These are phyloP conservation scores for Hemerocallis citrina DNA, from an alignment of 106 monocot genomes.

Conservation along the genomic window DNA sequence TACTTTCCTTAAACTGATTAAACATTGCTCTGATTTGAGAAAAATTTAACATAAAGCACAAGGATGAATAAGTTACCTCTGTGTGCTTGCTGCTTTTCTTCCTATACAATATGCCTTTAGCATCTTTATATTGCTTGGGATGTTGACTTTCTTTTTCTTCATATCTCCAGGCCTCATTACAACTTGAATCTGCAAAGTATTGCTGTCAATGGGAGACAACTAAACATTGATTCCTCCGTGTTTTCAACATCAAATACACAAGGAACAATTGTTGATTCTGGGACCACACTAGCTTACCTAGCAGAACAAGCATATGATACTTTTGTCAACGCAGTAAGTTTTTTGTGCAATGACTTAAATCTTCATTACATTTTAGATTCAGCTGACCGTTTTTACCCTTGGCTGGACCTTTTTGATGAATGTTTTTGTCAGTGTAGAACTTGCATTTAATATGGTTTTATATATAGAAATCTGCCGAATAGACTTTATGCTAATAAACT, in stretches of 20 bases:
- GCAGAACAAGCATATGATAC: constrained; percentile 86
- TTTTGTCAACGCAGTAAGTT: constrained; percentile 82
- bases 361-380: too few relatives aligned
- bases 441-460: too few relatives aligned
- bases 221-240: constrained; percentile 69
- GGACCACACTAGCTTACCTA: constrained; percentile 94
- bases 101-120: background rate
- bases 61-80: background rate
- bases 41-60: background rate
- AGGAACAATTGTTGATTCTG: constrained; percentile 97
- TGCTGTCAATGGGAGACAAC: constrained; percentile 69
- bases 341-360: too few relatives aligned
- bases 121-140: background rate
- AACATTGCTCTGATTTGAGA: background rate
- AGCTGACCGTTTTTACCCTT: too few relatives aligned
- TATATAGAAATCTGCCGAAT: too few relatives aligned
- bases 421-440: too few relatives aligned
- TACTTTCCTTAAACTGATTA: too few relatives aligned
- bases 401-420: too few relatives aligned
- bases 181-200: constrained; percentile 82
- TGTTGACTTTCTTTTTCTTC: constrained; percentile 8
- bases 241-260: constrained; percentile 77
- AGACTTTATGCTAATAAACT: too few relatives aligned
- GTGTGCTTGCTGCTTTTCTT: background rate
- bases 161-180: constrained; percentile 76